Evolutionary conservation across 139 green algal genomes (phyloP).

Genomic region (Asterochloris erici): DNA sequence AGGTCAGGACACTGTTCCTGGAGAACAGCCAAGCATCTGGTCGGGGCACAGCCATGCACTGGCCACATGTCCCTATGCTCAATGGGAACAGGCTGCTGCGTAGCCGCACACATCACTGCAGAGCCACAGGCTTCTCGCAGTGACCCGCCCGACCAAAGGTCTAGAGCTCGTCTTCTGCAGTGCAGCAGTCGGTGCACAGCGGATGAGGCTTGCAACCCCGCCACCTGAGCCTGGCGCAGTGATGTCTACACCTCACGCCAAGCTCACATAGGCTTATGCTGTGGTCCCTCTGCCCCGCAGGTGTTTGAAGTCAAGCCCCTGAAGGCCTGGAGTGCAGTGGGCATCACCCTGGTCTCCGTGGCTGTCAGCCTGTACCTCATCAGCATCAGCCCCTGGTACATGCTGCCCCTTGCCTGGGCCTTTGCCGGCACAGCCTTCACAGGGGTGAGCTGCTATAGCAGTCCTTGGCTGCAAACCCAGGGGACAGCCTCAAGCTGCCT

Average conservation of each 20-base stretch:
- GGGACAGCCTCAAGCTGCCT: not conserved
- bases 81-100: not conserved
- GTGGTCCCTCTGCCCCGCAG: constrained; percentile 25
- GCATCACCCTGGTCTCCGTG: constrained; percentile 59
- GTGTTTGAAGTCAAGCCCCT: constrained; percentile 81
- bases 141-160: not conserved
- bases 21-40: not conserved
- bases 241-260: no score
- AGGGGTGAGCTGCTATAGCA: constrained; percentile 54
- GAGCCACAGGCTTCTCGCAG: no score
- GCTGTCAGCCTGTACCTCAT: constrained; percentile 74
- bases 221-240: no score
- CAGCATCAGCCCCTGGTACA: constrained; percentile 79
- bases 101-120: not conserved
- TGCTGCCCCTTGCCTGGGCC: constrained; percentile 89
- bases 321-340: constrained; percentile 72
- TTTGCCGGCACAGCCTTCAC: constrained; percentile 90
- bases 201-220: not conserved
- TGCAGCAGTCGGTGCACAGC: not conserved
- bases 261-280: no score
- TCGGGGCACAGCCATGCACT: not conserved
- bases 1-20: constrained; percentile 35
- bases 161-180: not conserved
- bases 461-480: not conserved
- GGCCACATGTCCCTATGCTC: not conserved